Base-by-base conservation (phyloP, 371 early-diverging fungal genomes). In the Conidiobolus incongruus region DNA sequence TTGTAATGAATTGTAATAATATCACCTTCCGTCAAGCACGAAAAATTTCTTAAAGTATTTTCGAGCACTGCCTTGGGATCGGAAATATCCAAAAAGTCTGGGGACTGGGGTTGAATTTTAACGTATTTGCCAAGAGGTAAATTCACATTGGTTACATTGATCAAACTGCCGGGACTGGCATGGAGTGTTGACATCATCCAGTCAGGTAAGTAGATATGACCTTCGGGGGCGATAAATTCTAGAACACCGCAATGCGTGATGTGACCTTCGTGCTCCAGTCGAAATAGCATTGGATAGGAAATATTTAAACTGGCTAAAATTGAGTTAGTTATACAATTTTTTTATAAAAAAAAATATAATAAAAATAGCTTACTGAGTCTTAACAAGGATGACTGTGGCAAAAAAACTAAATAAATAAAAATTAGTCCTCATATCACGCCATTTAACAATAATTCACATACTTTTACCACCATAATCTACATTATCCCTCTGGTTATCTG, bases 21-120 rank as follows among this genome's bases (percentile, higher is more conserved):
- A 52, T 98, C 98, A n/a, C 86, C 93, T 33, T 77, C 58, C 1
- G 98, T 96, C 45, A 99, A 61, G 0, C 94, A 87, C 2, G 91
- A 74, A 55, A 89, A 99, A 60, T 88, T 78, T 37, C 94, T 75
- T 24, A 99, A 63, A 5, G 95, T 82, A 45, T 90, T 84, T 56
- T 99, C 99, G 13, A 99, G 77, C 67, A 98, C 98, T 29, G 89
- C 87, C 49, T 90, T 88, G 38, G 92, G 98, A 57, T 98, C 96
- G 15, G 81, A 81, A 47, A 99, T 94, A 49, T 98, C 96, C 46
- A 99, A 62, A 58, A 99, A 99, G 49, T 91, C 91, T 3, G 77
- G 75, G 5, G 85, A 80, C 61, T 99, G 99, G 12, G 99, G 97
- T 48, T 98, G 90, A 37, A 99, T 82, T 55, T 88, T 92, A 34